Evolutionary conservation across 179 eudicot species (phyloP), one percentile per base, ranked within the genome.

Genomic region (Beta lomatogona): DNA sequence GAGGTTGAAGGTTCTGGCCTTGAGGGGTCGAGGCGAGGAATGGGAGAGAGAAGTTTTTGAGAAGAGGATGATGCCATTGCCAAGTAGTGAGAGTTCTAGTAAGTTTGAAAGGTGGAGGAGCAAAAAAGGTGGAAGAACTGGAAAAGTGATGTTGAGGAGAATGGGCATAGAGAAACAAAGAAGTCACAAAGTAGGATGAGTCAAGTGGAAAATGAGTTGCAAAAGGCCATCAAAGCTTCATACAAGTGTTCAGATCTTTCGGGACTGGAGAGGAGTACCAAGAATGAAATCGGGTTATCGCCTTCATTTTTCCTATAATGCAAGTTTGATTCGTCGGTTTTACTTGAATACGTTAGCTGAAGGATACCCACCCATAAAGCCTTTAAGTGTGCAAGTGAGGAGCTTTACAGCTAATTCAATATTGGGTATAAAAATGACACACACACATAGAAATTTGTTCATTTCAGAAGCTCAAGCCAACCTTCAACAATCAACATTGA

Each of bases 221-320:
- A 93, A 79, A 91, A 85, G 83, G 97, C 94, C 44, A 94, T 94
- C 21, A 90, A 82, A 86, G 97, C 97, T 75, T 94, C 97, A 64
- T 77, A 57, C 15, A 45, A 65, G 45, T 75, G 31, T 53, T 64
- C 50, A 66, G 66, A 73, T 66, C 65, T 55, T 77, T 45, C 50
- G 25, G 31, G 19, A n/a, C n/a, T n/a, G n/a, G n/a, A n/a, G n/a
- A n/a, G n/a, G n/a, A n/a, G n/a, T n/a, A n/a, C n/a, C n/a, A n/a
- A n/a, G n/a, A 44, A 71, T 80, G 65, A 78, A 71, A 70, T 71
- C 48, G 46, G 64, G 48, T 77, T 55, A 21, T 80, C 41, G 61
- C 48, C 65, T 22, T 65, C 59, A 14, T 5, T 70, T 52, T 50
- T 22, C 28, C 14, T 73, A 28, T 54, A 8, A 22, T 54, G 18